phyloP scores from a whole-genome alignment of 371 early-diverging fungal species.

The Mortierella sp. region DNA sequence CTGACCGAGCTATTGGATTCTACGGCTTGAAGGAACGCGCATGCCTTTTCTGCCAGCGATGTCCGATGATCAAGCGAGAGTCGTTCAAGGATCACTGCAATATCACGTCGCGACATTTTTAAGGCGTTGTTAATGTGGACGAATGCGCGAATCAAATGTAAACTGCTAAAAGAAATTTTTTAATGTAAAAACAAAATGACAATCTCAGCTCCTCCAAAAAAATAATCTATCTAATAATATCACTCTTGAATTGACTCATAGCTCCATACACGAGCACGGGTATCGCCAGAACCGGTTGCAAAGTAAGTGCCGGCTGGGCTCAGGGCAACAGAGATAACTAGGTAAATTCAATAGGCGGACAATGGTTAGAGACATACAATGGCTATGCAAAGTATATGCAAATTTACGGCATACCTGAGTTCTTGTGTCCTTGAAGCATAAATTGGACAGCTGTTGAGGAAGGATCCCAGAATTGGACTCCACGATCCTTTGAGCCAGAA shows the following conservation, averaged over 20 bases:
- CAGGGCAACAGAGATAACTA: constrained; percentile 94
- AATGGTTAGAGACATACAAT: background rate
- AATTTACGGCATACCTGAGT: constrained; percentile 75
- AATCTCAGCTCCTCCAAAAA: background rate
- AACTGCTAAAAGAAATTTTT: background rate
- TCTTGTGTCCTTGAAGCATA: constrained; percentile 98
- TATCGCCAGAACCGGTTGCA: constrained; percentile 97
- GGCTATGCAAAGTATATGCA: background rate
- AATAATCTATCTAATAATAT: constrained; percentile 10
- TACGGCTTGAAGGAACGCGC: constrained; percentile 39
- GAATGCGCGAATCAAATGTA: background rate
- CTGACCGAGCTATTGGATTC: constrained; percentile 45
- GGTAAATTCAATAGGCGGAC: background rate
- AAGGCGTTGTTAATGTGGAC: background rate
- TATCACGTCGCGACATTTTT: constrained; percentile 53
- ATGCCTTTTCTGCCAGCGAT: constrained; percentile 49
- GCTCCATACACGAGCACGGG: constrained; percentile 93
- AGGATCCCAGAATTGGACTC: constrained; percentile 97
- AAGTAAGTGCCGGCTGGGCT: constrained; percentile 87
- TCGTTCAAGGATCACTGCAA: constrained; percentile 34
- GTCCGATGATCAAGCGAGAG: constrained; percentile 53
- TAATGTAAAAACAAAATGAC: constrained; percentile 8
- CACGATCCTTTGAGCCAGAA: constrained; percentile 95
- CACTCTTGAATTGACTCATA: constrained; percentile 59
- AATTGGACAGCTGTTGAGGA: constrained; percentile 83